Evolutionary conservation across 2,329 filamentous ascomycete genomes (phyloP), one percentile per base, ranked within the genome.

Genomic region (Trichoderma brevicompactum): DNA sequence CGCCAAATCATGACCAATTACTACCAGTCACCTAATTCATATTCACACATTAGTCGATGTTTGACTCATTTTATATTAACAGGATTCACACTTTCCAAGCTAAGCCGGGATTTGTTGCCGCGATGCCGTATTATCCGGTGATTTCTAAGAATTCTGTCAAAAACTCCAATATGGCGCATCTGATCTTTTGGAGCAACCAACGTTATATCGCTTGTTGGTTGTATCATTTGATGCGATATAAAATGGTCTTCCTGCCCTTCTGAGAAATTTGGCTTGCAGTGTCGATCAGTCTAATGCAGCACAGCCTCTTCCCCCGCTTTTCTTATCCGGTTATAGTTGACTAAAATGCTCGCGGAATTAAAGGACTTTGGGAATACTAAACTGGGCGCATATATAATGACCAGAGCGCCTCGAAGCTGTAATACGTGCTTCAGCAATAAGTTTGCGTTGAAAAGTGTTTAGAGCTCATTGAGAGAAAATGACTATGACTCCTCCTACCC

Each of bases 271-370:
- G 17, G 54, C 38, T 44, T 43, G 28, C 13, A n/a, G 40, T 58
- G 54, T 44, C 54, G 38, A 46, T 58, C 54, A 36, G 17, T 43
- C 54, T 58, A 58, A 58, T 54, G 50, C 50, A 54, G 50, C 50
- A 54, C 50, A 54, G 50, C 50, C 50, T 54, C 50, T 40, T 54
- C 50, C 50, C 50, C 50, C 50, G 28, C 50, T 54, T 54, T 54
- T 13, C 4, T 13, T 58, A 17, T 44, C n/a, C 44, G 13, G 32
- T 13, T 12, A 13, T 34, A 12, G 17, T 12, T 43, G 23, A 58
- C 28, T 43, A 34, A 2, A n/a, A 49, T 49, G 10, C 17, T 43
- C 12, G 2, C 38, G 53, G 38, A 56, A 7, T 56, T 56, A 28
- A 28, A 28, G 23, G 23, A 28, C 2, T 28, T 28, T 28, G 23